Evolutionary conservation across 139 green algal species (phyloP), one percentile per base, ranked within the genome.

Genomic region (Penium margaritaceum): DNA sequence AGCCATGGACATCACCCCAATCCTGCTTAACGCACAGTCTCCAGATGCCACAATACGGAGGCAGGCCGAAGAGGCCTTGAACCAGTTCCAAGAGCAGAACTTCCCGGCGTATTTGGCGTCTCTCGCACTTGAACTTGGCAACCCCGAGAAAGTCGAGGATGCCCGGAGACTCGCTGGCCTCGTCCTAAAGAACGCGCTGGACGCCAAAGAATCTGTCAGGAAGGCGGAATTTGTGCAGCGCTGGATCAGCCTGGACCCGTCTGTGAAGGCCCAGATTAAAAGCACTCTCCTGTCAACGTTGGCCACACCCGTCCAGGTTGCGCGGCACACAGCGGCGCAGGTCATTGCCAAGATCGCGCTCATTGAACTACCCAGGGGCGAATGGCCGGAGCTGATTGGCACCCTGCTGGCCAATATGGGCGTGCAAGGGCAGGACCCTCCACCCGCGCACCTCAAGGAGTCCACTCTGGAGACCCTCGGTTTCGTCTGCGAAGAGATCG

Each of bases 401-500:
- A 77, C 60, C 2, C 79, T 96, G 62, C 82, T 93, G 27, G 30
- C 61, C n/a, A 88, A 87, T 71, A 88, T 87, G 77, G 51, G 43
- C 2, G 51, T 63, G 15, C 61, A 30, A 33, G 58, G 41, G 19
- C 34, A 43, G 12, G 5, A 62, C 24, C n/a, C 76, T 9, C 27
- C 27, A n/a, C 63, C 41, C 9, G 51, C 29, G 29, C 47, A 83
- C 14, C 27, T 83, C 2, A 86, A 85, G 54, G 88, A 94, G 67
- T 81, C 86, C 19, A 96, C 92, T 5, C 85, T 98, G 27, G 88
- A 96, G 83, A 62, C 90, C 0, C 80, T 99, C 44, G 94, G 94
- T 14, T 97, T 95, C 75, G 78, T 97, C 1, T 98, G 94, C 76
- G 94, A 98, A 84, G 92, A 98, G 84, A 88, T 97, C 74, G 85